Base-by-base conservation (phyloP, 352 stramenopile species). In the Globisporangium camurandrum region DNA sequence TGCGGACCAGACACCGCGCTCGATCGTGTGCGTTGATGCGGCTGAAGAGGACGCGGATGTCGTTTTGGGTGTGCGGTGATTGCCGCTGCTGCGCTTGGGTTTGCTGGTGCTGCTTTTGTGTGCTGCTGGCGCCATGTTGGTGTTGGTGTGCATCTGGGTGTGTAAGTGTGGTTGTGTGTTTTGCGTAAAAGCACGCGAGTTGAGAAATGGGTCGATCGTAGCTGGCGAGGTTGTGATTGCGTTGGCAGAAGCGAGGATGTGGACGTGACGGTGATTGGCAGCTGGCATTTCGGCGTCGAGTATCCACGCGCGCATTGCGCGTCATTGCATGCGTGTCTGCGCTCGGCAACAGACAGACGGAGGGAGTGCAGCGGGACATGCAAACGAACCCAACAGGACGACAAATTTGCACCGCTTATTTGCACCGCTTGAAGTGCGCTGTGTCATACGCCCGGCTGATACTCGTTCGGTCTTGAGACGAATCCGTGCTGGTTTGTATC, bases 1-100 rank as follows among this genome's bases (percentile, higher is more conserved):
- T 43, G 57, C 48, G 20, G 63, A 58, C 66, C 66, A 75, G 40
- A 64, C 33, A 7, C 61, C 65, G 31, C 56, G 37, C 46, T 62
- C 42, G 33, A 61, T 47, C 24, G 22, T 11, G 12, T 14, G 24
- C 30, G 30, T 34, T 12, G 30, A 12, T 12, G 30, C 30, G 14
- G n/a, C n/a, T n/a, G n/a, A n/a, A n/a, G n/a, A n/a, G n/a, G n/a
- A n/a, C n/a, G n/a, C n/a, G n/a, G n/a, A n/a, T n/a, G n/a, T n/a
- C n/a, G n/a, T n/a, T n/a, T n/a, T n/a, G n/a, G n/a, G n/a, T n/a
- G n/a, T 16, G 30, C 30, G 9, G 8, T 8, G 30, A 34, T 12
- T 34, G 30, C 8, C 30, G 30, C 30, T 34, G 7, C 8, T 41
- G 45, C n/a, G 28, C 28, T 41, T 34, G 30, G 3, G 2, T 12